Evolutionary conservation across 1,284 basidiomycete genomes (phyloP).

Genomic region (Tetrapyrgos nigripes): DNA sequence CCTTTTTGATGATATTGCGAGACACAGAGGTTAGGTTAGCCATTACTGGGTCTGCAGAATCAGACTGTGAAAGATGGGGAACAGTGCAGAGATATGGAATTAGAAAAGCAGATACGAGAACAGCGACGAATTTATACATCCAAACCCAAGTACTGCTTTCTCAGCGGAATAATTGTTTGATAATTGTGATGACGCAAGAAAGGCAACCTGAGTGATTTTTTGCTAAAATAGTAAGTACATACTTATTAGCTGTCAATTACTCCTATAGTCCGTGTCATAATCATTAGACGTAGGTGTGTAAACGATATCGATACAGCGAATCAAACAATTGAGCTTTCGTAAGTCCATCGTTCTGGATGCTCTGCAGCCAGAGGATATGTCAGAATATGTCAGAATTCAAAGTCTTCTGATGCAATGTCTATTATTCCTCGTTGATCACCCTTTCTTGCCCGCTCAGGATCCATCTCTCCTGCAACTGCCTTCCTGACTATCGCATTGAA

Average conservation of each 20-base stretch:
- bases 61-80: neutral
- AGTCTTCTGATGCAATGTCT: constrained; percentile 72
- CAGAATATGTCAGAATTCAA: constrained; percentile 68
- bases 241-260: too few relatives aligned
- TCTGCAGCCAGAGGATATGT: too few relatives aligned
- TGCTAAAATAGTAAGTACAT: too few relatives aligned
- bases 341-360: too few relatives aligned
- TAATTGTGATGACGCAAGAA: neutral
- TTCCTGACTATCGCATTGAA: constrained; percentile 78
- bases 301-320: too few relatives aligned
- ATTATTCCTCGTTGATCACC: constrained; percentile 72
- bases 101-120: neutral
- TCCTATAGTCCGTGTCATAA: too few relatives aligned
- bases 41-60: neutral
- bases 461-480: constrained; percentile 67
- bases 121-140: constrained; percentile 14
- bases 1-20: constrained; percentile 75
- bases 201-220: too few relatives aligned
- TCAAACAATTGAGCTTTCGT: too few relatives aligned
- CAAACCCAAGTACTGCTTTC: neutral
- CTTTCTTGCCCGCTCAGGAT: constrained; percentile 56
- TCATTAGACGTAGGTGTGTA: too few relatives aligned
- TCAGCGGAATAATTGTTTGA: neutral
- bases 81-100: constrained; percentile 5
- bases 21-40: constrained; percentile 46